phyloP scores from a whole-genome alignment of 192 early-diverging fungal species.

The Linnemannia elongata region DNA sequence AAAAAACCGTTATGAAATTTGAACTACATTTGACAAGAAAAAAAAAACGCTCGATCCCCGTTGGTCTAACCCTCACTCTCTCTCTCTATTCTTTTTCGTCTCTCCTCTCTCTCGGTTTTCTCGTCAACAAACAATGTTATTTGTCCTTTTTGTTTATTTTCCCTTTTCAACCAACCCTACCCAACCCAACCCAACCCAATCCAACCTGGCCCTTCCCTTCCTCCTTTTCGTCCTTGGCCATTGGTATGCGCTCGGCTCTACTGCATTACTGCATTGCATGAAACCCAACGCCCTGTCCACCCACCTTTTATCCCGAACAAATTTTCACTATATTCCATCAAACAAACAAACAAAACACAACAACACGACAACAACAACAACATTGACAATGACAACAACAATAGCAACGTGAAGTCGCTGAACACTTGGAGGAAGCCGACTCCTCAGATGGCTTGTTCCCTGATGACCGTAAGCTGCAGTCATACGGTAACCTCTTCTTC shows the following conservation, averaged over 20 bases:
- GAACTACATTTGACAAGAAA: no score
- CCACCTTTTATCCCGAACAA: neutral
- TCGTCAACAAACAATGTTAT: neutral
- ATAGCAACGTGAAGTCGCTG: constrained; percentile 82
- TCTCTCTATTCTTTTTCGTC: neutral
- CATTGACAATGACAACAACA: neutral
- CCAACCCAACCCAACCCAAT: neutral
- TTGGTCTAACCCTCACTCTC: neutral
- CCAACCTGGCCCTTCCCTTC: neutral
- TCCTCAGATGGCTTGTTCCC: constrained; percentile 68
- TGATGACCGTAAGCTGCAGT: constrained; percentile 84
- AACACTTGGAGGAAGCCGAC: constrained; percentile 77
- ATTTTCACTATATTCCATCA: neutral
- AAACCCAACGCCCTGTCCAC: neutral
- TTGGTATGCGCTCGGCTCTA: neutral
- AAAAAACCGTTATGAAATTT: neutral
- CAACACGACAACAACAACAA: neutral
- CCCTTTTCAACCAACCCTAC: neutral
- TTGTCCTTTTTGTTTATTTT: neutral
- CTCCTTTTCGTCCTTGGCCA: constrained; percentile 1
- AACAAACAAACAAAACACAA: neutral
- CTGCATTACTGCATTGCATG: constrained; percentile 1
- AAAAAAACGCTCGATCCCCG: neutral
- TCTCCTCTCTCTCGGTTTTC: no score
- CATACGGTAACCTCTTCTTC: constrained; percentile 95